A percentile compares a stretch with the other conserved stretches of the same genome.
phyloP scores from a whole-genome alignment of 1,284 basidiomycete species.

The Moniliophthora roreri region DNA sequence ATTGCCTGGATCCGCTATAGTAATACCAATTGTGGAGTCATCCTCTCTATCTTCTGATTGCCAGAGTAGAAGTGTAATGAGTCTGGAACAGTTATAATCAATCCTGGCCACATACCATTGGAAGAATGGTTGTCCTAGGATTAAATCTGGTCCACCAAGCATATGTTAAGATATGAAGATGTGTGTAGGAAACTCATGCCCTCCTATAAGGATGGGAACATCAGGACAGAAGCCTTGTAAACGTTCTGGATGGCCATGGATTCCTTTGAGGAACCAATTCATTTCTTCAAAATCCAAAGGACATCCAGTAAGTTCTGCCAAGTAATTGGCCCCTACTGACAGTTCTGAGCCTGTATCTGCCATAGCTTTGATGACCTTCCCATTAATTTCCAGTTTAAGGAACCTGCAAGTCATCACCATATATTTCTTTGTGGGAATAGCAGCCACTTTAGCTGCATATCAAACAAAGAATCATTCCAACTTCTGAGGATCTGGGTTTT shows the following conservation, averaged over 20 bases:
- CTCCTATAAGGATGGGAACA: background rate
- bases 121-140: constrained; percentile 29
- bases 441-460: background rate
- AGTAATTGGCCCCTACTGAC: constrained; percentile 13
- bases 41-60: constrained; percentile 9
- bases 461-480: background rate
- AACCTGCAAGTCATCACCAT: constrained; percentile 12
- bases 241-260: constrained; percentile 22
- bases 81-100: constrained; percentile 16
- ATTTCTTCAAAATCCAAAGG: constrained; percentile 25
- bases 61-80: constrained; percentile 20
- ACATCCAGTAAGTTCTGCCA: constrained; percentile 9
- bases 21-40: constrained; percentile 1
- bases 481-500: background rate
- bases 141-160: constrained; percentile 15
- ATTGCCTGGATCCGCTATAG: constrained; percentile 12
- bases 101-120: constrained; percentile 24
- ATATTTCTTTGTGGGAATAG: background rate
- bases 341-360: constrained; percentile 25
- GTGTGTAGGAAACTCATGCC: background rate
- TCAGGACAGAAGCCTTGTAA: constrained; percentile 23
- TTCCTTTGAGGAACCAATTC: constrained; percentile 27
- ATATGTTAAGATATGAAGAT: background rate
- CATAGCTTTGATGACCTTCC: constrained; percentile 9
- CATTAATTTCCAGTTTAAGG: constrained; percentile 1